Evolutionary conservation across 202 grass and related monocot species (phyloP), one percentile per base, ranked within the genome.

Genomic region (Schoenoplectus tabernaemontani): DNA sequence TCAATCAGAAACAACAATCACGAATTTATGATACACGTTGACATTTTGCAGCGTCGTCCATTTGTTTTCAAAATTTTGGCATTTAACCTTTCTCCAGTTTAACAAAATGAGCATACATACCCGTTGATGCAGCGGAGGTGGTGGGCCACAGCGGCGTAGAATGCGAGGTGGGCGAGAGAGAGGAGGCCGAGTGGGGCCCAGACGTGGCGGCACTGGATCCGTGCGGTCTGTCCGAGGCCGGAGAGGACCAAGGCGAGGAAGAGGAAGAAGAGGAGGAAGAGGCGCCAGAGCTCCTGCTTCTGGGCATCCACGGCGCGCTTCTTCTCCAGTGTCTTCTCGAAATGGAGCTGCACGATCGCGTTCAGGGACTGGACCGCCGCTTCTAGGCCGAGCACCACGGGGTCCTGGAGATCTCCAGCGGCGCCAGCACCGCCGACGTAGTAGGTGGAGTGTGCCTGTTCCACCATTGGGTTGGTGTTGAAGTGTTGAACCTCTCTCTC

Each of bases 71-170:
- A 39, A 39, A 39, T n/a, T 2, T 38, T 37, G 32, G 11, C 59
- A 64, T 16, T 36, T 7, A 64, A 16, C 7, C 2, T 2, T 1
- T 16, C 34, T 20, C 15, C 33, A 37, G 2, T n/a, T 4, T 2
- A 17, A 10, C 1, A 62, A 54, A 22, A 15, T 38, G 39, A 81
- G 16, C 16, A 53, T 17, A 12, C 58, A 87, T 88, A 97, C 1
- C 94, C 94, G 91, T 97, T 97, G 89, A 93, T 90, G 94, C 94
- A 97, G 43, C 94, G 94, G 87, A 97, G 94, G 82, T 91, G 87
- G 85, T 97, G 94, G 8, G 91, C 94, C 46, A 97, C 94, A 60
- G 94, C 94, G 80, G 89, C 91, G 91, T 97, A 97, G 82, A 97
- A 93, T 17, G 87, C 91, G 79, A 93, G 89, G 87, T 97, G 94